Base-by-base conservation (phyloP, 2,329 filamentous ascomycete species). In the Epichloe brachyelytri region DNA sequence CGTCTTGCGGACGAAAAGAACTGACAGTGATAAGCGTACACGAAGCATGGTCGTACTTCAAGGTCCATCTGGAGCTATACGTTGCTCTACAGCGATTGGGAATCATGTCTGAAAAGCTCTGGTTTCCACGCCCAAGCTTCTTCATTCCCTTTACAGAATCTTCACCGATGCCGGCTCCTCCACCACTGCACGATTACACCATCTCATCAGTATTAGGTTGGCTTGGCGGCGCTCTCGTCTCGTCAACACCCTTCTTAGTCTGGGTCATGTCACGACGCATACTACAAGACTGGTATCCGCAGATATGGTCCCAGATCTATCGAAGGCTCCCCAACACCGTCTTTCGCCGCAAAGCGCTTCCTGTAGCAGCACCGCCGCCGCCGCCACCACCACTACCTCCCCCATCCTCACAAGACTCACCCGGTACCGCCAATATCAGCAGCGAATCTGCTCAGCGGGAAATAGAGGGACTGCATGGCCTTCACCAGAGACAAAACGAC, bases 121-220 rank as follows among this genome's bases (percentile, higher is more conserved):
- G 62, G 62, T 61, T 80, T 3, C 78, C 78, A 0, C 62, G 59
- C 7, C 64, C 65, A 38, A 66, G 61, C 5, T 82, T 74, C 60
- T 80, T 80, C 56, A 58, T 81, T 17, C 78, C 78, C 0, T 80
- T 79, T 46, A 73, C 74, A 12, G 58, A 65, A 7, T 63, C 69
- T 12, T 80, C 77, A 0, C 76, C 75, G 0, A 72, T 79, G 30
- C 60, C 66, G 1, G 62, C 72, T 0, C 76, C 75, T 2, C 70
- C 72, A 2, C 62, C 68, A 0, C 68, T 69, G 0, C 54, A 63
- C 4, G 66, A 69, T 3, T 59, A 75, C 17, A 68, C 63, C 10
- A 50, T 61, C 3, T 54, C 62, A 4, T 70, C 71, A 14, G 43
- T 79, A 4, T 51, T 67, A 2, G 56, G 59, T 22, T 81, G 77